phyloP scores from a whole-genome alignment of 192 early-diverging fungal species.

The Linnemannia schmuckeri region DNA sequence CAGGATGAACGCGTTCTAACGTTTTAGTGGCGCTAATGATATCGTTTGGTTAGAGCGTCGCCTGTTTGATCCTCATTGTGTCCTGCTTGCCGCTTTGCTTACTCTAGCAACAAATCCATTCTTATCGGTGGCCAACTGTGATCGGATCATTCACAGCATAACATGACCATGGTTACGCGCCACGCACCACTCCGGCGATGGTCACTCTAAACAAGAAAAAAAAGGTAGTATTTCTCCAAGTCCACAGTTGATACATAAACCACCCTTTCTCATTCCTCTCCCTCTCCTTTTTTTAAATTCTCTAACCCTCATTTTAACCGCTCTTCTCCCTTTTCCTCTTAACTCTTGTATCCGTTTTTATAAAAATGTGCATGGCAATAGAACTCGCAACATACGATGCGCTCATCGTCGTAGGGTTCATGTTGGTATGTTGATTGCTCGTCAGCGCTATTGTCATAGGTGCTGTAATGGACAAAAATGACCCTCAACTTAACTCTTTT shows the following conservation, averaged over 20 bases:
- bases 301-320: neutral
- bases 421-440: conserved; percentile 9
- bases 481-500: neutral
- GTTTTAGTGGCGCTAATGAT: neutral
- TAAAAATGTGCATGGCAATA: conserved; percentile 6
- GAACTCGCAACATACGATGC: conserved; percentile 17
- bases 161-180: neutral
- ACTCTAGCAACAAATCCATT: neutral
- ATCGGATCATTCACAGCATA: neutral
- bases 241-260: neutral
- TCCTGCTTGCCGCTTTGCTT: neutral
- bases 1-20: neutral
- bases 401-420: conserved; percentile 2
- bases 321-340: neutral
- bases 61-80: too few relatives aligned
- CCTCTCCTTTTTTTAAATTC: neutral
- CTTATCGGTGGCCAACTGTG: neutral
- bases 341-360: neutral
- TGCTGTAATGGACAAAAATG: neutral
- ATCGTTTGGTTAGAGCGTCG: neutral
- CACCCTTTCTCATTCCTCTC: neutral
- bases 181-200: neutral
- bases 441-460: neutral
- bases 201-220: neutral
- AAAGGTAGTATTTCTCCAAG: neutral